Evolutionary conservation across 1,284 basidiomycete species (phyloP), one percentile per base, ranked within the genome.

Genomic region (Paramarasmius palmivorus): DNA sequence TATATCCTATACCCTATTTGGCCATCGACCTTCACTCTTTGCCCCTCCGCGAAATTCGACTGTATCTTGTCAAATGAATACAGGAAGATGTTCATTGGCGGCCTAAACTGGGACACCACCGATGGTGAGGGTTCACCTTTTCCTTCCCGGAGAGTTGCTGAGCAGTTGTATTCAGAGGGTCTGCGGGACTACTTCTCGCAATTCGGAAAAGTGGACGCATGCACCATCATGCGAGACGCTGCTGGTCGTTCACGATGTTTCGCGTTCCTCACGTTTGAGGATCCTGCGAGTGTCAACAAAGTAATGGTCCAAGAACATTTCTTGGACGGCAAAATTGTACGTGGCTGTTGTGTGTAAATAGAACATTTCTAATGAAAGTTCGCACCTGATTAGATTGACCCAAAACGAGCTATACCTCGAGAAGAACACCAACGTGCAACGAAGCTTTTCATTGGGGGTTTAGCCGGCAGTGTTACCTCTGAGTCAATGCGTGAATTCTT

Each of bases 31-130:
- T 59, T 71, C 67, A 74, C 72, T 64, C 65, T 69, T 74, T 60
- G 57, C 65, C 59, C 60, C 62, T 54, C 62, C 22, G n/a, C n/a
- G n/a, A n/a, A n/a, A n/a, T n/a, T n/a, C n/a, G n/a, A n/a, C 8
- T 20, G 19, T 12, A 46, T 5, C 44, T 14, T 17, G 25, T 15
- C 17, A 29, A 65, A 53, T 52, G 12, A 53, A 57, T 39, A 60
- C 58, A 96, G 95, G 73, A 98, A 98, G 80, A 97, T 95, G 93
- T 97, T 97, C 70, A 92, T 97, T 65, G 94, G 94, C 60, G 94
- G 95, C 60, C 78, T 97, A 54, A 95, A 96, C 75, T 97, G 95
- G 94, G 94, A 97, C 71, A 97, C 94, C 60, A 94, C 91, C 65
- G 95, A 97, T 77, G 93, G 93, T 85, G 82, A 66, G 76, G 80